phyloP scores from a whole-genome alignment of 106 monocot species.

The Chionographis japonica region DNA sequence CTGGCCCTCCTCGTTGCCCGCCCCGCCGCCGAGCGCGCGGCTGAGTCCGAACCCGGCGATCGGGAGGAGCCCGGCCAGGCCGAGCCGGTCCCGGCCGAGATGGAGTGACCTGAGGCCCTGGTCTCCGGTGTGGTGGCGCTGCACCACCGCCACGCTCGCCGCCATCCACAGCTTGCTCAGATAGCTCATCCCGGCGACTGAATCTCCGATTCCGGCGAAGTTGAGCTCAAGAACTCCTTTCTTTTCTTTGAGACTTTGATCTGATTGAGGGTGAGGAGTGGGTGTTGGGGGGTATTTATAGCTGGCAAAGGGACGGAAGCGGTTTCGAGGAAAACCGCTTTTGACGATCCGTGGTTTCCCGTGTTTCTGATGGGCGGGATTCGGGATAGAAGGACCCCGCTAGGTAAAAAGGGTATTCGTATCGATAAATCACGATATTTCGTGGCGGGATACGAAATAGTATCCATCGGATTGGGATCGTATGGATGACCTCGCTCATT shows the following conservation, averaged over 20 bases:
- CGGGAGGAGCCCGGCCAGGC: conserved; percentile 2
- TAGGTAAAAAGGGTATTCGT: no score
- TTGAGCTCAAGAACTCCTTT: background rate
- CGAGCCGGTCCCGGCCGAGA: background rate
- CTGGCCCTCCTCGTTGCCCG: background rate
- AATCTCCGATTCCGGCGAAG: background rate
- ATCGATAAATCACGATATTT: no score
- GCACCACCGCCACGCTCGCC: conserved; percentile 31
- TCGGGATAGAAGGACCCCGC: no score
- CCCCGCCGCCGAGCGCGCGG: background rate
- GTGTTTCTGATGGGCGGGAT: no score
- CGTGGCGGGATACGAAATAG: no score
- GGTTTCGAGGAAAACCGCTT: no score
- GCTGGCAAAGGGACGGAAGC: background rate
- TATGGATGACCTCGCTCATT: no score
- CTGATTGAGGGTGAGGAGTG: background rate
- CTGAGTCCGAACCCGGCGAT: background rate
- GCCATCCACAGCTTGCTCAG: conserved; percentile 53
- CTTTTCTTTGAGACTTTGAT: background rate
- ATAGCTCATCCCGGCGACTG: conserved; percentile 18
- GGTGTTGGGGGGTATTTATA: conserved; percentile 7
- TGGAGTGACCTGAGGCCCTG: conserved; percentile 1
- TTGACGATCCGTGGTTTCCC: no score
- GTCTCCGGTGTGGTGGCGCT: conserved; percentile 7
- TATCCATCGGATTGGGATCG: no score